Percentiles rank a stretch among this genome's conserved stretches.
Conservation (phyloP, 257 asterid genomes). For the Forsythia viridissima region DNA sequence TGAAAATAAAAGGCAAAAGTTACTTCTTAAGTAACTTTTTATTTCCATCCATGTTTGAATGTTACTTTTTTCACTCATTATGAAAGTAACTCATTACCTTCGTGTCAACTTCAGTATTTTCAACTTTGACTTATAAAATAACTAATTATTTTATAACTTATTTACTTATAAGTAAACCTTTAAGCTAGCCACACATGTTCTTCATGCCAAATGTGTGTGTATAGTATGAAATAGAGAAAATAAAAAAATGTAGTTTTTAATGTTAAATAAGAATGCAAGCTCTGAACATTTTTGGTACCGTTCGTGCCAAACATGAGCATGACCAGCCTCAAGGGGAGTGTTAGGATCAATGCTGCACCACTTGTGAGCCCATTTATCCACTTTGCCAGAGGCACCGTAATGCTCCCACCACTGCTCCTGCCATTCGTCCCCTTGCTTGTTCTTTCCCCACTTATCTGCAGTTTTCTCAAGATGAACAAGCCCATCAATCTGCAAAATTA, state of each 20-base stretch:
- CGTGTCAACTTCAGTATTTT: no score
- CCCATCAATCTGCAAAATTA: constrained; percentile 62
- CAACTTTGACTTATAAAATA: neutral
- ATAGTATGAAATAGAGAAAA: neutral
- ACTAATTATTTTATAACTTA: no score
- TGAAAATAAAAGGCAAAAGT: no score
- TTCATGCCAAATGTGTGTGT: neutral
- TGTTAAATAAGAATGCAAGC: neutral
- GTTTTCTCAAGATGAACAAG: constrained; percentile 77
- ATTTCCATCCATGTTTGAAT: no score
- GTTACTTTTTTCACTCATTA: no score
- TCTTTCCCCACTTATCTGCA: constrained; percentile 99
- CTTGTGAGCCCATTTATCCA: constrained; percentile 95
- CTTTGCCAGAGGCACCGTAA: constrained; percentile 73
- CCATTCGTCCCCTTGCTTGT: constrained; percentile 86
- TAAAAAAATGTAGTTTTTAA: no score
- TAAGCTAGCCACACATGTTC: neutral
- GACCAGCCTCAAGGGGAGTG: constrained; percentile 84
- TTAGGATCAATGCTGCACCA: constrained; percentile 92
- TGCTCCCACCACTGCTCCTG: constrained; percentile 98
- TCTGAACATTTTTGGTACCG: constrained; percentile 42
- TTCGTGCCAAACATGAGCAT: constrained; percentile 98
- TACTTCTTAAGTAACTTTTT: no score
- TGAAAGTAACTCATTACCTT: no score
- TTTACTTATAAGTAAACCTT: no score